Conservation (phyloP, 208 protist genomes). For the Borovskyia barvae region DNA sequence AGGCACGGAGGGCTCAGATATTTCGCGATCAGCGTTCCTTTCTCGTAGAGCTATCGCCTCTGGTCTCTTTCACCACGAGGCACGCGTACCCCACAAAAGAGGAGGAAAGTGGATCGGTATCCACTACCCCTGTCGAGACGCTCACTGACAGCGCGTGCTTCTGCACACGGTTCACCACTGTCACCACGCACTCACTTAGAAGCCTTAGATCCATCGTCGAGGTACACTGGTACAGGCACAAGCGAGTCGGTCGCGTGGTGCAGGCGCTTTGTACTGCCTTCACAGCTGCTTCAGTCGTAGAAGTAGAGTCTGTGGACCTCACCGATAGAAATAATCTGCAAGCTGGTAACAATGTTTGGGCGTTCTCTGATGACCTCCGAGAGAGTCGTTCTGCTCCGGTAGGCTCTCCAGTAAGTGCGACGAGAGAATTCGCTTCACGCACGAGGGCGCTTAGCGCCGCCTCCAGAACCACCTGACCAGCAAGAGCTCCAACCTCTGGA, state of each 20-base stretch:
- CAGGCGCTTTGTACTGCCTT: background rate
- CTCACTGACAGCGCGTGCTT: background rate
- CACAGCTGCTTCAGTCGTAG: background rate
- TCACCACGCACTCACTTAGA: slow-evolving; percentile 1
- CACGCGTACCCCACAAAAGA: slow-evolving; percentile 50
- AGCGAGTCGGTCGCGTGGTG: background rate
- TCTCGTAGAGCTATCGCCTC: too few species aligned
- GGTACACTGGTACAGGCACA: slow-evolving; percentile 25
- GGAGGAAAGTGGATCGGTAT: slow-evolving; percentile 65
- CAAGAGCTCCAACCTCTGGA: slow-evolving; percentile 1
- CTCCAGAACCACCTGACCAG: slow-evolving; percentile 19
- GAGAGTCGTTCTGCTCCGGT: too few species aligned
- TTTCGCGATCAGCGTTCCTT: too few species aligned
- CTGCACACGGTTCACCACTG: background rate
- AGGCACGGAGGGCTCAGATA: too few species aligned
- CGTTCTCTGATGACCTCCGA: too few species aligned
- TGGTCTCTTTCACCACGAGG: slow-evolving; percentile 18
- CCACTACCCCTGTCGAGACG: slow-evolving; percentile 50
- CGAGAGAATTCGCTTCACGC: background rate
- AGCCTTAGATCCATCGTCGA: slow-evolving; percentile 1
- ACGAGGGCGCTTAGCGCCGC: background rate
- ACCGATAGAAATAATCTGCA: too few species aligned
- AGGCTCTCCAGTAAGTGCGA: background rate
- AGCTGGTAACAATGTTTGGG: too few species aligned
- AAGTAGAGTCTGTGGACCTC: background rate